Conservation (phyloP, 2,329 filamentous ascomycete genomes). For the Emmonsiellopsis sp. region DNA sequence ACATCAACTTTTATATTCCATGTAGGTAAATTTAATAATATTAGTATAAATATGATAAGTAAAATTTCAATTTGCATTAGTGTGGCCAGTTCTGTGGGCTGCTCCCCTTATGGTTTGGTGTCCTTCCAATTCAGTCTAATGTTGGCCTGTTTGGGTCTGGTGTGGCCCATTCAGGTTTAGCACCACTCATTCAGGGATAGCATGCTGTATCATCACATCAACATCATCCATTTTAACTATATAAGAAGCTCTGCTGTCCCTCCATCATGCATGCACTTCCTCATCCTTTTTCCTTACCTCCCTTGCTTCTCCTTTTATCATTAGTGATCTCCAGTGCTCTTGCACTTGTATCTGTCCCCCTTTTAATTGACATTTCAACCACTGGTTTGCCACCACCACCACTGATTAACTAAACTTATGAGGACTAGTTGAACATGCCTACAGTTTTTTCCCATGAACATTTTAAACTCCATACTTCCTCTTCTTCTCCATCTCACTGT, state of each 20-base stretch:
- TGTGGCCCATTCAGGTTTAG: too few species aligned
- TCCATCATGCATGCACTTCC: neutral
- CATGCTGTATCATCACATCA: neutral
- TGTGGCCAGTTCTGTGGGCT: neutral
- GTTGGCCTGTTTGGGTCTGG: neutral
- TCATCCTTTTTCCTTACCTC: neutral
- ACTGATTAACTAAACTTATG: too few species aligned
- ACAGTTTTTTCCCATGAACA: too few species aligned
- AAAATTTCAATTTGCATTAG: neutral
- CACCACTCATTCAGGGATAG: neutral
- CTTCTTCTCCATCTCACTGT: too few species aligned
- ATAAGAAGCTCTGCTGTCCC: neutral
- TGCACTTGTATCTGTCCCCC: neutral
- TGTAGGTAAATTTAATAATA: too few species aligned
- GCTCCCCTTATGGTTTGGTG: neutral
- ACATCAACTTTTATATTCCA: too few species aligned
- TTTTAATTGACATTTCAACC: too few species aligned
- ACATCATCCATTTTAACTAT: neutral
- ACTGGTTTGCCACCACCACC: too few species aligned
- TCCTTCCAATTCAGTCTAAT: neutral
- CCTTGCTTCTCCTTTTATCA: neutral
- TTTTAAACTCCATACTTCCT: too few species aligned
- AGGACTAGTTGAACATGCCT: too few species aligned
- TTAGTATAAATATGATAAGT: too few species aligned
- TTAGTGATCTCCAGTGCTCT: neutral